A percentile compares a stretch with the other conserved stretches of the same genome.
These are phyloP conservation scores for Fragaria vesca DNA, from an alignment of 306 rosid genomes.

Conservation along the genomic window DNA sequence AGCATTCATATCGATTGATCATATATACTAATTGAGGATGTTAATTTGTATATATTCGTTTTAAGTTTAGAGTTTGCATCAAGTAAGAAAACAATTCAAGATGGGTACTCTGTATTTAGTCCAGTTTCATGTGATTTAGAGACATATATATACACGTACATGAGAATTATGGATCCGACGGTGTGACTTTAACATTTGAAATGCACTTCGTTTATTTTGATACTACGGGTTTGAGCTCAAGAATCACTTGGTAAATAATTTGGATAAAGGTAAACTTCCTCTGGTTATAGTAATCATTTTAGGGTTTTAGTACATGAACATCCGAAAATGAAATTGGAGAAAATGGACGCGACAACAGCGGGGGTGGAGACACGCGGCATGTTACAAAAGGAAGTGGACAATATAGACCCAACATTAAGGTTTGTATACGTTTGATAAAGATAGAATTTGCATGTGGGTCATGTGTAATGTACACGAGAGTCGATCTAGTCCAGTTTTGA, in stretches of 20 bases:
- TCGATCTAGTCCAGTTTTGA: constrained; percentile 28
- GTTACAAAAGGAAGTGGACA: constrained; percentile 39
- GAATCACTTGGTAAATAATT: background rate
- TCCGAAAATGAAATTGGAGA: background rate
- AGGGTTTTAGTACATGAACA: background rate
- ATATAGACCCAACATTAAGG: constrained; percentile 22
- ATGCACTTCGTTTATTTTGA: no score
- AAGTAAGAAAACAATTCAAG: no score
- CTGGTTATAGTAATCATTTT: background rate
- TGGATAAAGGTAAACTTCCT: background rate
- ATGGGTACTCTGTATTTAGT: no score
- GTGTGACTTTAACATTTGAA: no score
- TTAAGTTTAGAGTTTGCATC: no score
- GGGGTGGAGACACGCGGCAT: constrained; percentile 57
- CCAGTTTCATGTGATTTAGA: no score
- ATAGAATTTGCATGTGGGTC: constrained; percentile 66
- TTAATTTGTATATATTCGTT: no score
- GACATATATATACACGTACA: no score
- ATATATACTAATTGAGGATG: background rate
- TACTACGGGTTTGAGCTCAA: background rate
- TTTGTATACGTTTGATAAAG: constrained; percentile 35
- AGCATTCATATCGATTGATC: background rate
- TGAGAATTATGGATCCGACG: no score
- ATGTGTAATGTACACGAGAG: constrained; percentile 16
- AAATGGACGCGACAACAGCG: constrained; percentile 49